Percentiles rank a stretch among this genome's conserved stretches.
phyloP scores from a whole-genome alignment of 2,329 filamentous ascomycete species.

The Teratosphaeriaceae sp. region DNA sequence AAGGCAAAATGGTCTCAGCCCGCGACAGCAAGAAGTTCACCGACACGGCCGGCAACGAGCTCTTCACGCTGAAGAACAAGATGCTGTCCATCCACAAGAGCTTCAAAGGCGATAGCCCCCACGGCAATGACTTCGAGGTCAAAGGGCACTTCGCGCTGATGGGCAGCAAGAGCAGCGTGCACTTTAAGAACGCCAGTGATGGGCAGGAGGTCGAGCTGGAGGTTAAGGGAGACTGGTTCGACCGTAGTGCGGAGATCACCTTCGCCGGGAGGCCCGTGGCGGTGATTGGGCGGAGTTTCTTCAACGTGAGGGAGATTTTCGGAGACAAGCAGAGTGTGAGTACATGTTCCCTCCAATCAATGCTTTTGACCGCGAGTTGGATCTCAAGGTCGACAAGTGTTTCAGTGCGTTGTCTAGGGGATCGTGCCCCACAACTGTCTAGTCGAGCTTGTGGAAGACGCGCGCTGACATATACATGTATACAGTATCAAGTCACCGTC shows the following conservation, averaged over 20 bases:
- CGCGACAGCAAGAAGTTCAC: slow-evolving; percentile 50
- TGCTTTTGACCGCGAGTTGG: too few relatives aligned
- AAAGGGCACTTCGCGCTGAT: slow-evolving; percentile 49
- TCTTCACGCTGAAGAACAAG: slow-evolving; percentile 55
- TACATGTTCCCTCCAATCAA: too few relatives aligned
- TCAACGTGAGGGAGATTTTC: slow-evolving; percentile 52
- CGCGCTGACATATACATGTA: background rate
- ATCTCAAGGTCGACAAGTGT: too few relatives aligned
- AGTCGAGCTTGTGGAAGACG: background rate
- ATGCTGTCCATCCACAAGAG: slow-evolving; percentile 45
- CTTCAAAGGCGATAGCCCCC: slow-evolving; percentile 40
- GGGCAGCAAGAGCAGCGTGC: slow-evolving; percentile 49
- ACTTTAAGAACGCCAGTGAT: slow-evolving; percentile 46
- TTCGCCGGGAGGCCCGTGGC: slow-evolving; percentile 48
- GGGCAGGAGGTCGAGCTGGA: slow-evolving; percentile 42
- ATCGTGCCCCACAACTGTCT: too few relatives aligned
- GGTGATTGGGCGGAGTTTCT: slow-evolving; percentile 51
- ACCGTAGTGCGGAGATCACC: slow-evolving; percentile 52
- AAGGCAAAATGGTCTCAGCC: slow-evolving; percentile 49
- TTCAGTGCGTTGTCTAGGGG: background rate
- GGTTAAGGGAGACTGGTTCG: slow-evolving; percentile 58
- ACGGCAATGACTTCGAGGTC: slow-evolving; percentile 21
- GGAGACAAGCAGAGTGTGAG: slow-evolving; percentile 53
- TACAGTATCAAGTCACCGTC: slow-evolving; percentile 52
- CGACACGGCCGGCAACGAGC: slow-evolving; percentile 47